Evolutionary conservation across 352 stramenopile species (phyloP).

Genomic region (Vaucheria bursata): DNA sequence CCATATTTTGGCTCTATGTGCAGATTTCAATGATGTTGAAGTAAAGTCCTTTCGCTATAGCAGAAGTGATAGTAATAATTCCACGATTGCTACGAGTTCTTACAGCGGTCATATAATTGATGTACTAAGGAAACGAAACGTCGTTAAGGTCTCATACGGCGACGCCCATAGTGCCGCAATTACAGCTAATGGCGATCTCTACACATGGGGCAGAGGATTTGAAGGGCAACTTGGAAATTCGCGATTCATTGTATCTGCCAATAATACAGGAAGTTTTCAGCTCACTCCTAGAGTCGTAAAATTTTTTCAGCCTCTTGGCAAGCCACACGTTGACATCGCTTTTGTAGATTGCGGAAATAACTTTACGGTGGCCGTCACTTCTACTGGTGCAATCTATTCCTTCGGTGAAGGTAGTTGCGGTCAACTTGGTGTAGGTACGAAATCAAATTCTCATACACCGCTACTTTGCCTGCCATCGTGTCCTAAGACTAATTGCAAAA

Average conservation of each 20-base stretch:
- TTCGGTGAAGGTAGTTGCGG: constrained; percentile 59
- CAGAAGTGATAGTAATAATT: too few species aligned
- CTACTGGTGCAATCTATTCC: constrained; percentile 60
- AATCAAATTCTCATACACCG: not conserved
- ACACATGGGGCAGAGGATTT: constrained; percentile 73
- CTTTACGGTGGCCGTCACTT: constrained; percentile 64
- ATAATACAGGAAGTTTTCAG: constrained; percentile 48
- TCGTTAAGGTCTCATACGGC: constrained; percentile 60
- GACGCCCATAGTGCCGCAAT: constrained; percentile 61
- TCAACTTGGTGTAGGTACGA: constrained; percentile 38
- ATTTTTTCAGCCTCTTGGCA: constrained; percentile 34
- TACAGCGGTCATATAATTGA: too few species aligned
- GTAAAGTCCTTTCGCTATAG: too few species aligned
- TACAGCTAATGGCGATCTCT: constrained; percentile 67
- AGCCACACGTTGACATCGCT: constrained; percentile 39
- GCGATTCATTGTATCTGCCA: constrained; percentile 18
- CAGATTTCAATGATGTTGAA: too few species aligned
- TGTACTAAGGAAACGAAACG: too few species aligned
- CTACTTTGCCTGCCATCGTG: constrained; percentile 9
- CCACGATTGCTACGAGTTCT: too few species aligned
- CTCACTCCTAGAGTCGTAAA: constrained; percentile 65
- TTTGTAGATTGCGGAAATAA: constrained; percentile 62
- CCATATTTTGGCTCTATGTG: too few species aligned
- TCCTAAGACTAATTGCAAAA: constrained; percentile 46
- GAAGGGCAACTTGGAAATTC: constrained; percentile 70